These are phyloP conservation scores for Castanospermum australe DNA, from an alignment of 306 rosid species.

Conservation along the genomic window DNA sequence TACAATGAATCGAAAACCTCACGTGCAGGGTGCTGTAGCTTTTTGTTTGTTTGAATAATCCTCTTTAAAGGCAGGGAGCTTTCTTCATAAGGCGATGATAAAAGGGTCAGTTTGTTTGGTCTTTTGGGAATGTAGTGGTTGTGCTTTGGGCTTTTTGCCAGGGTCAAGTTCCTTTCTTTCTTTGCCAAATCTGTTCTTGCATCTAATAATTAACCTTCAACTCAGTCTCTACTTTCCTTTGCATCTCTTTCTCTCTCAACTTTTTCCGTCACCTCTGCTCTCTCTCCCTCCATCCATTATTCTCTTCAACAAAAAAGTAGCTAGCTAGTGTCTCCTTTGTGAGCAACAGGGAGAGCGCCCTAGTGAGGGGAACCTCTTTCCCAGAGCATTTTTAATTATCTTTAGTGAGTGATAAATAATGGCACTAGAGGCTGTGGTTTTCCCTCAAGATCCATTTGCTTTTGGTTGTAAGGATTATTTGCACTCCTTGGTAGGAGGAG, in stretches of 20 bases:
- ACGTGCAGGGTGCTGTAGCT: slow-evolving; percentile 63
- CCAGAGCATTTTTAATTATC: neutral
- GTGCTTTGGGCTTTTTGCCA: slow-evolving; percentile 10
- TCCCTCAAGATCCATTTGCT: slow-evolving; percentile 42
- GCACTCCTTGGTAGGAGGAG: neutral
- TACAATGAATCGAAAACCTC: slow-evolving; percentile 50
- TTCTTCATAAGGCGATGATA: slow-evolving; percentile 33
- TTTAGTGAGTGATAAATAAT: neutral
- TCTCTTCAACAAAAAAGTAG: neutral
- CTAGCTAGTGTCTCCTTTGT: slow-evolving; percentile 1
- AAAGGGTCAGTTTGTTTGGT: slow-evolving; percentile 59
- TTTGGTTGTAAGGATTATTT: slow-evolving; percentile 25
- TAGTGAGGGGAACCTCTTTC: neutral
- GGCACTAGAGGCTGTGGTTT: slow-evolving; percentile 54
- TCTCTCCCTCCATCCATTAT: neutral
- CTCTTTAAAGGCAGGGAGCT: slow-evolving; percentile 22
- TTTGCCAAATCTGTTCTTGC: neutral
- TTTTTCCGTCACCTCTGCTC: neutral
- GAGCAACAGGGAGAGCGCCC: neutral
- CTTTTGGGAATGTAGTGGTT: slow-evolving; percentile 23
- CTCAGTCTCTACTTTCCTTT: neutral
- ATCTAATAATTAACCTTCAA: neutral
- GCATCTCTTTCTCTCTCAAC: neutral
- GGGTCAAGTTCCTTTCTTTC: neutral
- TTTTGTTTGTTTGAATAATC: slow-evolving; percentile 32